These are phyloP conservation scores for Ambispora gerdemannii DNA, from an alignment of 192 early-diverging fungal genomes.

Conservation along the genomic window DNA sequence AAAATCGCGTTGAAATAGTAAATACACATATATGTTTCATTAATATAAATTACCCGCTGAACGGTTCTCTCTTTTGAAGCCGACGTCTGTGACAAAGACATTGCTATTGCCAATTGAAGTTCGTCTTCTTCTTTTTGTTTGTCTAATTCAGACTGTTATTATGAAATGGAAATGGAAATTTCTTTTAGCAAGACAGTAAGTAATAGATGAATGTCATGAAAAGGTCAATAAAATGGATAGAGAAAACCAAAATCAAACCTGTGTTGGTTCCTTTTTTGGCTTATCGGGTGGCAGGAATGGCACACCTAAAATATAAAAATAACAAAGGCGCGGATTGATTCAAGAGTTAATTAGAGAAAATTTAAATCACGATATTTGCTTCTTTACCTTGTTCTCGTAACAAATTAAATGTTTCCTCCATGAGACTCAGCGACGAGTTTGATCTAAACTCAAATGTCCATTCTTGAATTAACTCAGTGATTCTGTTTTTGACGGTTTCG, in stretches of 20 bases:
- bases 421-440: constrained; percentile 75
- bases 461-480: constrained; percentile 85
- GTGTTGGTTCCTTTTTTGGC: constrained; percentile 69
- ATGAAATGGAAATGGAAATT: no score
- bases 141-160: constrained; percentile 38
- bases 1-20: no score
- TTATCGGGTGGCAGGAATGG: constrained; percentile 75
- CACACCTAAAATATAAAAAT: constrained; percentile 37
- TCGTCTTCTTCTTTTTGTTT: constrained; percentile 95
- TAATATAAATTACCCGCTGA: no score
- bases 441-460: constrained; percentile 85
- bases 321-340: no score
- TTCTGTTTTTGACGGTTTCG: constrained; percentile 72
- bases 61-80: constrained; percentile 25
- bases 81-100: constrained; percentile 35
- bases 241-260: constrained; percentile 29
- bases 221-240: no score
- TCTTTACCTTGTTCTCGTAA: constrained; percentile 51
- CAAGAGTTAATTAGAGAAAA: not conserved
- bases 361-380: not conserved
- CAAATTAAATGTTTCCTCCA: constrained; percentile 69
- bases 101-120: constrained; percentile 83
- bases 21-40: no score
- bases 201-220: no score
- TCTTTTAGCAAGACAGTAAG: no score